A percentile compares a stretch with the other conserved stretches of the same genome.
These are phyloP conservation scores for Eucommia ulmoides DNA, from an alignment of 257 asterid genomes.

Conservation along the genomic window DNA sequence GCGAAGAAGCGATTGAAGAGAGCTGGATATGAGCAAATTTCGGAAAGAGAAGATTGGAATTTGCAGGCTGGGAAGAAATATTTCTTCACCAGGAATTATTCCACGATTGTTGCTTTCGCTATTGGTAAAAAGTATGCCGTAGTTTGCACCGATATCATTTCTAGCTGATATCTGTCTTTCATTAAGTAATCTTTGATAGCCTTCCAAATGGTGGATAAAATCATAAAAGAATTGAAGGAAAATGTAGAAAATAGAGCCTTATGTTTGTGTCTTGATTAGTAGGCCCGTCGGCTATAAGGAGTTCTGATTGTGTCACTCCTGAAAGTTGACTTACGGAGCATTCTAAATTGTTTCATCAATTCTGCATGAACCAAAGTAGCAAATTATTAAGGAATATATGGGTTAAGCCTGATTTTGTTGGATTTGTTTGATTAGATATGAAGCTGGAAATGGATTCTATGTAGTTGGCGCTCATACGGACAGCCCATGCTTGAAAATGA, in stretches of 20 bases:
- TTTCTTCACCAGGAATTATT: constrained; percentile 86
- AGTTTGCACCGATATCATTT: too few species aligned
- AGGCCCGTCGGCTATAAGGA: too few species aligned
- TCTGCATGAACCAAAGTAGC: not conserved
- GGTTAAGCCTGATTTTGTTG: constrained; percentile 6
- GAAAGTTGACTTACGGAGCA: too few species aligned
- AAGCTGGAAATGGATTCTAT: constrained; percentile 72
- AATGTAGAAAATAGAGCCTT: too few species aligned
- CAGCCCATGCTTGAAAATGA: constrained; percentile 80
- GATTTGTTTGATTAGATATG: constrained; percentile 41
- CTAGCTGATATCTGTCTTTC: too few species aligned
- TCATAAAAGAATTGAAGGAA: not conserved
- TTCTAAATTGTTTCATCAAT: too few species aligned
- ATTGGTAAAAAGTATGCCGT: constrained; percentile 76
- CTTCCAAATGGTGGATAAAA: not conserved
- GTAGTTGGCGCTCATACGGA: constrained; percentile 96
- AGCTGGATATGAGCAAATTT: constrained; percentile 64
- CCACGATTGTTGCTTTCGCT: constrained; percentile 91
- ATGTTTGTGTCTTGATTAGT: not conserved
- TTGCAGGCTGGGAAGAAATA: constrained; percentile 77
- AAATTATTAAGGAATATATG: not conserved
- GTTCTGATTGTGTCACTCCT: not conserved
- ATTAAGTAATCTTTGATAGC: not conserved
- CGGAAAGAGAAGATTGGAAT: constrained; percentile 82
- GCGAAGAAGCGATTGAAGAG: constrained; percentile 56